Evolutionary conservation across 495 filamentous ascomycete species (phyloP), one percentile per base, ranked within the genome.

Genomic region (Aspergillus leporis): DNA sequence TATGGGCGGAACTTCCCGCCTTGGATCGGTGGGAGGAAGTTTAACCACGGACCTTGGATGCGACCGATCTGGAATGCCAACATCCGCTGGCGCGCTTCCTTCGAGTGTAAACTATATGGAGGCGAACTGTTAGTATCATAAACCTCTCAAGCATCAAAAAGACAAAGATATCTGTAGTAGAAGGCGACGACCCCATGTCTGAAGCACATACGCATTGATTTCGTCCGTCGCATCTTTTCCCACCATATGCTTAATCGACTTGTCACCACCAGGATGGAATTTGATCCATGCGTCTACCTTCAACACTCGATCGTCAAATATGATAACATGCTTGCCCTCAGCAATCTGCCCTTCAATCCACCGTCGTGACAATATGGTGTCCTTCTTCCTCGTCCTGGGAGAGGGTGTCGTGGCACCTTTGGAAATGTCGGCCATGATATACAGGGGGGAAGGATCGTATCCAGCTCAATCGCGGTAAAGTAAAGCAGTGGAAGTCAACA

Each of bases 161-260:
- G 25, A 18, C 13, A 32, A 18, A 8, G 47, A 13, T 21, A 22
- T 41, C 12, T 10, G 31, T 16, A 9, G 23, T 34, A 51, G 31
- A 31, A 28, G 25, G 25, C 25, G 25, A 51, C 23, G 32, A 19
- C 21, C 3, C 21, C 36, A 21, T 30, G 3, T 16, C 23, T n/a
- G 16, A 31, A 41, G 56, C 34, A 86, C 91, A 56, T 82, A 97
- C 91, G 84, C 88, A 73, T 89, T 92, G 66, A 97, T 87, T 74
- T 98, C 94, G 72, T 97, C 92, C 18, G 94, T 97, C 38, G 91
- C 95, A 86, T 98, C 94, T 74, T 91, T 84, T 52, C 94, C 94
- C 51, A 98, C 87, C 92, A 98, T 93, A 70, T 98, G 94, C 72
- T 84, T 78, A 60, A 98, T 96, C 22, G 95, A 83, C 73, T 91